Conservation (phyloP, 371 early-diverging fungal genomes). For the Apophysomyces variabilis region DNA sequence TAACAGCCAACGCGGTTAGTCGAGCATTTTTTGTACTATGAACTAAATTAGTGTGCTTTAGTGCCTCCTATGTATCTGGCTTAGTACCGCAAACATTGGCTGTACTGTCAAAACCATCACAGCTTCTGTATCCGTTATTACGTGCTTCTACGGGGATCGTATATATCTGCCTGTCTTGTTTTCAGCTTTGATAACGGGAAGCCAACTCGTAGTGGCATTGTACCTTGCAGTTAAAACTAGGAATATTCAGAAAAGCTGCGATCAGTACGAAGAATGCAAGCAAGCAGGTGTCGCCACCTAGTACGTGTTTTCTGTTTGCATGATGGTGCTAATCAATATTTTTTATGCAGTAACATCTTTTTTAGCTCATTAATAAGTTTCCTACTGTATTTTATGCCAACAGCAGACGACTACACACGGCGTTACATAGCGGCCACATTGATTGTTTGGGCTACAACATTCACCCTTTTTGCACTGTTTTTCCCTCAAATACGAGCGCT, state of each 20-base stretch:
- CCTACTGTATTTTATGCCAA: conserved; percentile 42
- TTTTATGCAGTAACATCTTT: conserved; percentile 2
- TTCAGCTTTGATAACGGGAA: conserved; percentile 23
- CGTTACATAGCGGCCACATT: conserved; percentile 57
- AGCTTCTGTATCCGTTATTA: background rate
- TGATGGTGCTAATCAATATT: background rate
- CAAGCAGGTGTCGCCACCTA: conserved; percentile 40
- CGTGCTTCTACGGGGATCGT: conserved; percentile 24
- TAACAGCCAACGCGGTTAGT: conserved; percentile 36
- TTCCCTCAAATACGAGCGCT: conserved; percentile 54
- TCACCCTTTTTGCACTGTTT: conserved; percentile 56
- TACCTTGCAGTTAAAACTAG: conserved; percentile 43
- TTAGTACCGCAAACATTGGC: background rate
- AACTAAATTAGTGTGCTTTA: conserved; percentile 13
- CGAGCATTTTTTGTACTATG: background rate
- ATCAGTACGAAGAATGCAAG: conserved; percentile 41
- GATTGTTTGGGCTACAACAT: conserved; percentile 61
- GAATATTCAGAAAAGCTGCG: conserved; percentile 24
- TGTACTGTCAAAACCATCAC: background rate
- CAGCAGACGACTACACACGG: conserved; percentile 52
- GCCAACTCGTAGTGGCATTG: conserved; percentile 31
- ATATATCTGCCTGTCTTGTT: conserved; percentile 25
- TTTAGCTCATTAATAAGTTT: conserved; percentile 7
- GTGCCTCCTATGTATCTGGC: conserved; percentile 28
- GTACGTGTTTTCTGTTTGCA: conserved; percentile 24